Base-by-base conservation (phyloP, 2,329 filamentous ascomycete species). In the Cyphellophora attinorum region DNA sequence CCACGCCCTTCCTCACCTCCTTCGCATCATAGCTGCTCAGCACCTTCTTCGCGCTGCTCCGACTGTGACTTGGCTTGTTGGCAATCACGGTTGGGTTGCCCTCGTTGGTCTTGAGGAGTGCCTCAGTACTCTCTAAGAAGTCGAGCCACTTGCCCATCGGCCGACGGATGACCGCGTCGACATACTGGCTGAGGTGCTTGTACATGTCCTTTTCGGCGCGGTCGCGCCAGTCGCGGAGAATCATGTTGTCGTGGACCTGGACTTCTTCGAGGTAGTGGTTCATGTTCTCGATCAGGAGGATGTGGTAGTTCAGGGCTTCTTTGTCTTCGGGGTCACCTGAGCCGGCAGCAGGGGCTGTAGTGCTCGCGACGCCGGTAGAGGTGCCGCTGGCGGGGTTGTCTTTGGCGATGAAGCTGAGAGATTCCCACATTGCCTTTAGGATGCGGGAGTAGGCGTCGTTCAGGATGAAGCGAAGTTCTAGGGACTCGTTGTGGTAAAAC, bases 251-350 rank as follows among this genome's bases (percentile, higher is more conserved):
- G 12, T 76, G 72, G 11, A 80, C 64, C 47, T 93, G 85, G 6
- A 93, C 81, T 57, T 95, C 88, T 55, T 96, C 88, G 8, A 91
- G 68, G 61, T 93, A 96, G 59, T 94, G 86, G 54, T 95, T 93
- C 86, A 95, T 95, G 58, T 98, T 98, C 59, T 98, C 89, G 48
- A 98, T 96, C 35, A 96, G 71, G 19, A 96, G 71, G 51, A 98
- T 94, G 59, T 96, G 88, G 62, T 93, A 94, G 62, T 96, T 96
- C 41, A 98, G 73, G 4, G 86, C 85, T 58, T 95, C 88, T 61
- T 98, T 96, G 55, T 96, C 91, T 57, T 96, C 91, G 1, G 75
- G 72, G 49, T 83, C 79, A n/a, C 67, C 66, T 12, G 32, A 40
- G n/a, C n/a, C n/a, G 21, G 8, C n/a, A 4, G 35, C 28, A 5